These are phyloP conservation scores for Erigeron philadelphicus DNA, from an alignment of 140 eudicot species.

Conservation along the genomic window DNA sequence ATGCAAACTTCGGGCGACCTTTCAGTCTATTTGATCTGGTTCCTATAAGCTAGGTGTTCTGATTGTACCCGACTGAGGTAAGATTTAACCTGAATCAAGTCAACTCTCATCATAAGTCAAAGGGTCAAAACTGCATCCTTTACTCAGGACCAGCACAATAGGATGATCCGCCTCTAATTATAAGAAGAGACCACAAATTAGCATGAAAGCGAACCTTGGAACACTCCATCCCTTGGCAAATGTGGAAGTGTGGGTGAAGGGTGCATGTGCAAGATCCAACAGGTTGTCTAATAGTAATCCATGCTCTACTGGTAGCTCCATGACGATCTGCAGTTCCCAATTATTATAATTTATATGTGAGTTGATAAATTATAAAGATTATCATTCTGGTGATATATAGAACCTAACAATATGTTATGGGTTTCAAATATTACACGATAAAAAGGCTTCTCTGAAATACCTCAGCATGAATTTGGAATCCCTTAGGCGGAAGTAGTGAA, in stretches of 20 bases:
- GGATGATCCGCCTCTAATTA: no score
- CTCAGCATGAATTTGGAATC: conserved; percentile 96
- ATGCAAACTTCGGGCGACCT: no score
- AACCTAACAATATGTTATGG: background rate
- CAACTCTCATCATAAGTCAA: no score
- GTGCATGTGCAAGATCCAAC: conserved; percentile 98
- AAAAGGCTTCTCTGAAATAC: conserved; percentile 27
- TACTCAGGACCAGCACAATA: no score
- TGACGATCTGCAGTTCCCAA: conserved; percentile 51
- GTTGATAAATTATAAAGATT: background rate
- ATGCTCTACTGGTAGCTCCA: conserved; percentile 98
- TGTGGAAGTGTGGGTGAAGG: conserved; percentile 94
- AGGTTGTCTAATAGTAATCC: conserved; percentile 92
- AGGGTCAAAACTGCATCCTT: no score
- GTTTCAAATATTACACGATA: background rate
- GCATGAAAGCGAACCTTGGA: conserved; percentile 57
- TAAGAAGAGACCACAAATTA: background rate
- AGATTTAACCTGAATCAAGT: no score
- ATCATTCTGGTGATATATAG: background rate
- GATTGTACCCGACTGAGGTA: no score
- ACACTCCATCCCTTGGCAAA: conserved; percentile 98
- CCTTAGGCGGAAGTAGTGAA: conserved; percentile 80
- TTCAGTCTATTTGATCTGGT: no score
- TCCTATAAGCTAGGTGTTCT: no score
- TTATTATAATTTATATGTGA: background rate